phyloP scores from a whole-genome alignment of 1,284 basidiomycete genomes.

The Ceratobasidium sp. region DNA sequence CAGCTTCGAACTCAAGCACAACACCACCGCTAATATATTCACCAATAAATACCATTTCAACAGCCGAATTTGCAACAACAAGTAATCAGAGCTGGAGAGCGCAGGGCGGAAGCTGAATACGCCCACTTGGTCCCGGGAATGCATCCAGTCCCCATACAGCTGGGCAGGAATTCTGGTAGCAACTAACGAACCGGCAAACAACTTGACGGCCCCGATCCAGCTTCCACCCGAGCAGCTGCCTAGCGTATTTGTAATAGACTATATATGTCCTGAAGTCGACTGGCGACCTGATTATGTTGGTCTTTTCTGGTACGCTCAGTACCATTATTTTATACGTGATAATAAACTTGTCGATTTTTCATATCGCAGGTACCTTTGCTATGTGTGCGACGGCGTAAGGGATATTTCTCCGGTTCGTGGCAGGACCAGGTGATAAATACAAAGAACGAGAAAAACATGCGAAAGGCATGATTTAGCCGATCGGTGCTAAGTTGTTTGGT shows the following conservation, averaged over 20 bases:
- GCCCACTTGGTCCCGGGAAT: background rate
- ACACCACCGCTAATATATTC: background rate
- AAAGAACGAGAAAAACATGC: background rate
- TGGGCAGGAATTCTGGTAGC: background rate
- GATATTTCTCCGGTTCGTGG: background rate
- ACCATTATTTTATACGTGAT: background rate
- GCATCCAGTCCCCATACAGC: background rate
- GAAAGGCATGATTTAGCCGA: background rate
- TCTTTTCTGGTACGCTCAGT: background rate
- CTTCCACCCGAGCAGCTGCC: background rate
- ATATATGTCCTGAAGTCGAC: background rate
- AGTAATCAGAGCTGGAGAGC: background rate
- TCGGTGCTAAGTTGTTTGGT: background rate
- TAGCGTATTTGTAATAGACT: background rate
- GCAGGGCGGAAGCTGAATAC: background rate
- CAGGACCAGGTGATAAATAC: background rate
- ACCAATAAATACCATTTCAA: background rate
- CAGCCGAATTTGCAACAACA: background rate
- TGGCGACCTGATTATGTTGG: background rate
- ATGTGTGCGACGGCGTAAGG: background rate
- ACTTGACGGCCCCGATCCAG: background rate
- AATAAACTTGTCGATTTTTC: background rate
- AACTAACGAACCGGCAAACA: background rate
- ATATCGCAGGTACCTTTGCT: background rate
- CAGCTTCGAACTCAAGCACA: slow-evolving; percentile 4